A percentile compares a stretch with the other conserved stretches of the same genome.
These are phyloP conservation scores for Guillardia theta DNA, from an alignment of 78 protist genomes.

Conservation along the genomic window DNA sequence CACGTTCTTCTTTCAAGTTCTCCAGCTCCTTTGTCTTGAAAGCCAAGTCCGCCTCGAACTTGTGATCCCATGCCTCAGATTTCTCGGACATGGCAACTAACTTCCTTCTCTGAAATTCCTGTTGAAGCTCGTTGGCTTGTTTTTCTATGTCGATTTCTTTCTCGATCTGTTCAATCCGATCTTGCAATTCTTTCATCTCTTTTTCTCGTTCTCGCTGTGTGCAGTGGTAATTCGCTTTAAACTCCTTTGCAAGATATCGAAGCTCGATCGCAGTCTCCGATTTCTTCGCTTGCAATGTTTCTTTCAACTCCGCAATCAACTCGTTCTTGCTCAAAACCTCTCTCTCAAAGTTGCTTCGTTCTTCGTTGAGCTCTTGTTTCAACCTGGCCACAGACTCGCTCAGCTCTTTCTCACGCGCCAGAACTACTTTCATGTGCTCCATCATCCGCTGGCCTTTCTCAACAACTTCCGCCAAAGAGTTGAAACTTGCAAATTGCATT, in stretches of 20 bases:
- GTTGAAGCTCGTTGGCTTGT: not conserved
- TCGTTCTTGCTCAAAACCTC: not conserved
- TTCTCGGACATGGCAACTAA: not conserved
- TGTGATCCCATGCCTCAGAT: not conserved
- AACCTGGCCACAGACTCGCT: not conserved
- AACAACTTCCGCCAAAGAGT: not conserved
- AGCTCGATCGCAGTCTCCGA: not conserved
- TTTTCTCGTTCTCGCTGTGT: not conserved
- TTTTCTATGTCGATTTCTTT: not conserved
- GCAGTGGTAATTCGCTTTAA: not conserved
- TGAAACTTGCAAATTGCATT: not conserved
- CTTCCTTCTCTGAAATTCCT: not conserved
- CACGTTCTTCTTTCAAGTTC: not conserved
- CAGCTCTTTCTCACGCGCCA: conserved; percentile 18
- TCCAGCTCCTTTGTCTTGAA: not conserved
- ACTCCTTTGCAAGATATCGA: not conserved
- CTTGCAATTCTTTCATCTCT: not conserved
- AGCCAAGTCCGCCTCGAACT: not conserved
- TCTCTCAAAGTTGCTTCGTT: not conserved
- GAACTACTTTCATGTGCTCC: not conserved
- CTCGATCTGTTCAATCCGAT: not conserved
- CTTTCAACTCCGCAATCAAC: not conserved
- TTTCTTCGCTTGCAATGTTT: not conserved
- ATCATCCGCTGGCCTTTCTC: not conserved
- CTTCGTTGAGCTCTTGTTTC: not conserved